Evolutionary conservation across 2,329 filamentous ascomycete species (phyloP).

Genomic region (Sclerotiophoma versabilis): DNA sequence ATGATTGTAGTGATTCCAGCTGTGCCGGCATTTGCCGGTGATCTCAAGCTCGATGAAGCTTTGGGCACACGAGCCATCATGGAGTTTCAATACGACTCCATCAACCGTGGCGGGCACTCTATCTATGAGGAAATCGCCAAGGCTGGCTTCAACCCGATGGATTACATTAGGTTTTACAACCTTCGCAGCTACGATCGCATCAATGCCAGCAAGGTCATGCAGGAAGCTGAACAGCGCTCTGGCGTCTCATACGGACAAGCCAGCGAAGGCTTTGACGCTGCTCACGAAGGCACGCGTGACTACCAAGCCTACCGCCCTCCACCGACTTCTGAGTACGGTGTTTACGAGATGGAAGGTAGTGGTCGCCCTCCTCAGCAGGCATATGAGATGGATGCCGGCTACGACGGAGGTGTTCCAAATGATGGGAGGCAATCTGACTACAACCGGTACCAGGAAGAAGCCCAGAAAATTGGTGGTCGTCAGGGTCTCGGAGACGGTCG

Average conservation of each 20-base stretch:
- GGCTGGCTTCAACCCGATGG: slow-evolving; percentile 71
- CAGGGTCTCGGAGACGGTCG: slow-evolving; percentile 58
- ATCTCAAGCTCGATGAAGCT: slow-evolving; percentile 74
- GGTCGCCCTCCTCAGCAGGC: slow-evolving; percentile 25
- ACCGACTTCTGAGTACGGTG: slow-evolving; percentile 47
- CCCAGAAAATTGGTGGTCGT: slow-evolving; percentile 60
- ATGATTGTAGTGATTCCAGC: slow-evolving; percentile 80
- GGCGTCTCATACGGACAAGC: slow-evolving; percentile 74
- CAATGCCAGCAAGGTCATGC: slow-evolving; percentile 71
- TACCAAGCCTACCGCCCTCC: slow-evolving; percentile 45
- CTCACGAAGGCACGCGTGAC: slow-evolving; percentile 51
- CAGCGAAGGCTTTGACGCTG: slow-evolving; percentile 68
- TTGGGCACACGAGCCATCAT: slow-evolving; percentile 84
- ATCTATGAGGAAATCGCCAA: slow-evolving; percentile 75
- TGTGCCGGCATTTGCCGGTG: slow-evolving; percentile 82
- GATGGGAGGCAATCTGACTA: slow-evolving; percentile 55
- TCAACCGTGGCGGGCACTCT: slow-evolving; percentile 76
- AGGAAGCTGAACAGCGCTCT: slow-evolving; percentile 64
- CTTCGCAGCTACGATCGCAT: slow-evolving; percentile 84
- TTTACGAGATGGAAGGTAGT: slow-evolving; percentile 43
- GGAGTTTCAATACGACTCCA: slow-evolving; percentile 82
- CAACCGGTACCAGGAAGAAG: slow-evolving; percentile 75
- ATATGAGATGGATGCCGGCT: slow-evolving; percentile 31
- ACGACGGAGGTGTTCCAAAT: slow-evolving; percentile 28
- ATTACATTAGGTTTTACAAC: slow-evolving; percentile 86